Percentiles rank a stretch among this genome's conserved stretches.
Conservation (phyloP, 257 asterid species). For the Nyctanthes arbortristis region DNA sequence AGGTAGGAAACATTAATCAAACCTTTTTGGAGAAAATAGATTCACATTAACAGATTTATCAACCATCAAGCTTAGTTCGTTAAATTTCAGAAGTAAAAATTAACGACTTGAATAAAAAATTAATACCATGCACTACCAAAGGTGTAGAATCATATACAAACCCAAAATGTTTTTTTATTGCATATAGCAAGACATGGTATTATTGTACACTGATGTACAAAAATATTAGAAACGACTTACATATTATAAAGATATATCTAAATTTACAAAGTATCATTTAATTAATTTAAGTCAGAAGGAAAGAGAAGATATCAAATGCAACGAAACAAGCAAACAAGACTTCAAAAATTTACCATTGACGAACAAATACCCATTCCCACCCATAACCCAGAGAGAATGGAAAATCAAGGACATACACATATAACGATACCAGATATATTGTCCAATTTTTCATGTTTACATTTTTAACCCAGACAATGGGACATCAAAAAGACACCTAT, state of each 20-base stretch:
- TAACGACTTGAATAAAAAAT: no score
- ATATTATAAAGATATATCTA: background rate
- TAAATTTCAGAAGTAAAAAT: background rate
- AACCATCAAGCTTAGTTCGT: background rate
- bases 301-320: background rate
- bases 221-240: background rate
- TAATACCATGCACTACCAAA: no score
- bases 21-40: background rate
- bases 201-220: no score
- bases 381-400: background rate
- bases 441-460: background rate
- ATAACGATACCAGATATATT: background rate
- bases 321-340: background rate
- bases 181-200: background rate
- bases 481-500: background rate
- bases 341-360: background rate
- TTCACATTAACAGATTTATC: background rate
- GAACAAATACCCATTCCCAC: background rate
- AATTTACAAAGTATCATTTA: background rate
- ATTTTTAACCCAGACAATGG: background rate
- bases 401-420: background rate
- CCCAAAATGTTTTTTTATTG: background rate
- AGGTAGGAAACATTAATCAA: background rate
- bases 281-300: background rate
- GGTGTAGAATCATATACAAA: background rate